Evolutionary conservation across 257 asterid genomes (phyloP).

Genomic region (Pogostemon cablin): DNA sequence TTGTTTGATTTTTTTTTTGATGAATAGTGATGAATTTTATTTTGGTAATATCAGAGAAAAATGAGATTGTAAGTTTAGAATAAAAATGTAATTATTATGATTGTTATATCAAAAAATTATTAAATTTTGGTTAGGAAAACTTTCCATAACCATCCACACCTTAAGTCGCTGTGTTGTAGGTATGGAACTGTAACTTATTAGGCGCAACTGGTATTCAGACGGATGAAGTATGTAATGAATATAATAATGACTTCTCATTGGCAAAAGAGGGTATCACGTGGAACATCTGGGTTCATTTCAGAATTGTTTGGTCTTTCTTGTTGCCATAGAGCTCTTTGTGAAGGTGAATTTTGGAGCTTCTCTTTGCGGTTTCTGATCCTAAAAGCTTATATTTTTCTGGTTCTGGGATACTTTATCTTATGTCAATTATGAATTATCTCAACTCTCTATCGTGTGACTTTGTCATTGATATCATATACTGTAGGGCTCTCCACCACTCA

Average conservation of each 20-base stretch:
- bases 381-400: background rate
- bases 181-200: background rate
- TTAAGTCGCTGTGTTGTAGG: background rate
- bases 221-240: slow-evolving; percentile 18
- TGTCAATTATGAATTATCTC: slow-evolving; percentile 2
- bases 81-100: no score
- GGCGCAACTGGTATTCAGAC: background rate
- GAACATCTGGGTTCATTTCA: slow-evolving; percentile 12
- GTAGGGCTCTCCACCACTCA: slow-evolving; percentile 32
- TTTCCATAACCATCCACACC: no score
- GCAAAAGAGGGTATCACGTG: background rate
- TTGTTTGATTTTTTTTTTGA: no score
- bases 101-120: no score
- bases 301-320: background rate
- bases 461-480: slow-evolving; percentile 2
- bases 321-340: slow-evolving; percentile 10
- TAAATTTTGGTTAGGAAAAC: no score
- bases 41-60: no score
- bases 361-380: background rate
- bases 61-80: no score
- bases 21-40: no score
- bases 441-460: background rate
- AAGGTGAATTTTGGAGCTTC: slow-evolving; percentile 2
- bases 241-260: background rate
- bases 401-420: background rate